Evolutionary conservation across 441 rosid species (phyloP).

Genomic region (Populus tomentosa): DNA sequence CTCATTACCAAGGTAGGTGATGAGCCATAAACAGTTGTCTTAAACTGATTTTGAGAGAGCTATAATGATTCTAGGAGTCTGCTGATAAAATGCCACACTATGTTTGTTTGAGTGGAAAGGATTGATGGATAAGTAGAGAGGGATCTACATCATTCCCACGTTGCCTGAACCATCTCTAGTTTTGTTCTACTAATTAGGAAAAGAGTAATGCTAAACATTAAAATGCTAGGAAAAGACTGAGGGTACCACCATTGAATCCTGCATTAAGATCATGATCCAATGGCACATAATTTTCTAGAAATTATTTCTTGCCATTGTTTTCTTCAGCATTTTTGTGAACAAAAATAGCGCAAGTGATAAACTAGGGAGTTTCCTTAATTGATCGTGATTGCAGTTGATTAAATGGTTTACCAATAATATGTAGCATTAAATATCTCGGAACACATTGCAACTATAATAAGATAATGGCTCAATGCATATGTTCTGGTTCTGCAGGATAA

Average conservation of each 20-base stretch:
- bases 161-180: neutral
- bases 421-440: neutral
- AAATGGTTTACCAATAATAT: neutral
- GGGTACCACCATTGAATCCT: neutral
- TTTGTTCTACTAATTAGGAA: neutral
- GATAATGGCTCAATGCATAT: neutral
- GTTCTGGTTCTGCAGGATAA: conserved; percentile 45
- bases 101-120: neutral
- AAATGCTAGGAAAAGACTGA: neutral
- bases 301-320: neutral
- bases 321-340: neutral
- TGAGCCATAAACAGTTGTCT: neutral
- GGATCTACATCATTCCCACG: neutral
- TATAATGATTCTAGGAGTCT: neutral
- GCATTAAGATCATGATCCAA: neutral
- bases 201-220: neutral
- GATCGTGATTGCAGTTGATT: neutral
- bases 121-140: neutral
- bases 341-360: neutral
- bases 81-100: neutral
- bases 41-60: neutral
- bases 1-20: conserved; percentile 19
- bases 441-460: neutral
- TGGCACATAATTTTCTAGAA: neutral
- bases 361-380: neutral